A percentile compares a stretch with the other conserved stretches of the same genome.
phyloP scores from a whole-genome alignment of 2,329 filamentous ascomycete species.

The Byssothecium circinans region DNA sequence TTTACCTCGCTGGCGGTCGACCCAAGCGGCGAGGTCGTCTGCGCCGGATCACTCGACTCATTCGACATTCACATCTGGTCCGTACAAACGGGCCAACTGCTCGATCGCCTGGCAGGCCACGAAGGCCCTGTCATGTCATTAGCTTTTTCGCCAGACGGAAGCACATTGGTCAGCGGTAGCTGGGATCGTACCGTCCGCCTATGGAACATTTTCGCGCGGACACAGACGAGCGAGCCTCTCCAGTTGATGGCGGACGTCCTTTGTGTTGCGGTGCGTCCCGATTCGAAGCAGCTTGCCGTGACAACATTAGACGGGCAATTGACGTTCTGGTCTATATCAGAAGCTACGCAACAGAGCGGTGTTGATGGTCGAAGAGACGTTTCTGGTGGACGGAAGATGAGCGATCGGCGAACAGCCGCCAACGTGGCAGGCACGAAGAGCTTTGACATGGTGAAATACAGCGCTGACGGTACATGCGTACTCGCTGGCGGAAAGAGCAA shows the following conservation, averaged over 20 bases:
- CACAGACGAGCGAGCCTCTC: constrained; percentile 91
- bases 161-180: constrained; percentile 82
- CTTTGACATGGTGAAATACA: constrained; percentile 87
- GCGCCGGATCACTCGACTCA: constrained; percentile 90
- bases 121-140: constrained; percentile 90
- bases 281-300: constrained; percentile 86
- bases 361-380: constrained; percentile 90
- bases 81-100: constrained; percentile 92
- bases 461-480: constrained; percentile 86
- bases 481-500: constrained; percentile 95
- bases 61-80: constrained; percentile 99
- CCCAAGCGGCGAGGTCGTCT: constrained; percentile 93
- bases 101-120: constrained; percentile 88
- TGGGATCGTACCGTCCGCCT: constrained; percentile 96
- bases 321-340: constrained; percentile 90
- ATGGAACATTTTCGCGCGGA: constrained; percentile 93
- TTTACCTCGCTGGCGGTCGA: constrained; percentile 97
- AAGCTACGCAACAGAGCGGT: constrained; percentile 82
- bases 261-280: constrained; percentile 81
- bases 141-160: constrained; percentile 84
- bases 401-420: constrained; percentile 86
- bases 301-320: constrained; percentile 92
- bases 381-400: constrained; percentile 85
- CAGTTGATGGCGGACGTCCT: constrained; percentile 91
- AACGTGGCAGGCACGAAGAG: constrained; percentile 88